Conservation (phyloP, 225 moss, liverwort and hornwort species). For the Pleurozium schreberi region DNA sequence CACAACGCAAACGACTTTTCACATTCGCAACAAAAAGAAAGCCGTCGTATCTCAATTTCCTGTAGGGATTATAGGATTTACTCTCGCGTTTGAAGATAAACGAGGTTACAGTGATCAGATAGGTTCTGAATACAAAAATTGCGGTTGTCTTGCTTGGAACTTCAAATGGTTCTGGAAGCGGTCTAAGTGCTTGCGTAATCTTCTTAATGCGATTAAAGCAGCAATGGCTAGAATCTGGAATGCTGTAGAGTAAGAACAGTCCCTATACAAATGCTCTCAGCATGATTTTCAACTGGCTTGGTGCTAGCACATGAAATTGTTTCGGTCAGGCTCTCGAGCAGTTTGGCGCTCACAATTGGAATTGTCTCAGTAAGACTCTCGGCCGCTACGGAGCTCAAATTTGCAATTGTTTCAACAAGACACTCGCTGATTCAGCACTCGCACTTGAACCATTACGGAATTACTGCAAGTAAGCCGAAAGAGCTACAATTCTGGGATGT, state of each 20-base stretch:
- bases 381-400: neutral
- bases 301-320: neutral
- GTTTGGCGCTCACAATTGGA: neutral
- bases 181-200: neutral
- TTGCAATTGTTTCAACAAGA: neutral
- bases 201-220: neutral
- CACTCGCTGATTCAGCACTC: neutral
- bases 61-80: neutral
- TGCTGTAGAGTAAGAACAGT: neutral
- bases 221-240: neutral
- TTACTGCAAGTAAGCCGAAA: slow-evolving; percentile 1
- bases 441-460: neutral
- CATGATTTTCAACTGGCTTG: neutral
- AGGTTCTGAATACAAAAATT: neutral
- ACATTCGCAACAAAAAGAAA: neutral
- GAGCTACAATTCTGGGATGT: slow-evolving; percentile 3
- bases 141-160: neutral
- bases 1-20: neutral
- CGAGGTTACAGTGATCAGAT: neutral
- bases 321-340: neutral
- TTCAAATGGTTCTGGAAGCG: neutral
- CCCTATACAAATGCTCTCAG: neutral
- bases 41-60: neutral
- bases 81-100: neutral
- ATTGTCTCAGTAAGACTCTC: neutral